Evolutionary conservation across 1,284 basidiomycete genomes (phyloP).

Genomic region (Xerocomus minutiporus): DNA sequence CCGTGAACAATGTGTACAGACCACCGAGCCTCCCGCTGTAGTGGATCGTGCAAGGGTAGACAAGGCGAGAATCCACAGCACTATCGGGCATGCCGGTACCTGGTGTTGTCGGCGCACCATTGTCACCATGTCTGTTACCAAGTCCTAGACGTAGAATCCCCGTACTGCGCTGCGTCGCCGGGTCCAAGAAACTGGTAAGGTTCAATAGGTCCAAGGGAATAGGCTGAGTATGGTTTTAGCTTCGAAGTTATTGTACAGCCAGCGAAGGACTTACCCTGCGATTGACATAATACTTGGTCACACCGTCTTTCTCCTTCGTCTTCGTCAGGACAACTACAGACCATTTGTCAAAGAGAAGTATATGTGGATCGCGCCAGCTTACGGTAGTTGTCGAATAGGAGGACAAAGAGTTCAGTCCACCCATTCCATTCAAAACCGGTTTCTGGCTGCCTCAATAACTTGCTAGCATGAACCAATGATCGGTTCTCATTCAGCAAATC

Average conservation of each 20-base stretch:
- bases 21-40: slow-evolving; percentile 83
- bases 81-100: slow-evolving; percentile 31
- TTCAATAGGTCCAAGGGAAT: slow-evolving; percentile 86
- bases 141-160: slow-evolving; percentile 55
- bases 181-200: slow-evolving; percentile 75
- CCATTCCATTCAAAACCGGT: slow-evolving; percentile 75
- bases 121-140: slow-evolving; percentile 37
- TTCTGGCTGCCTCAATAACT: slow-evolving; percentile 79
- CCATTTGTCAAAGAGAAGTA: slow-evolving; percentile 7
- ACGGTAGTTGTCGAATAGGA: slow-evolving; percentile 94
- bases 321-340: slow-evolving; percentile 82
- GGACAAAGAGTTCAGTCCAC: slow-evolving; percentile 82
- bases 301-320: slow-evolving; percentile 65
- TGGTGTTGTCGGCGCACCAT: slow-evolving; percentile 33
- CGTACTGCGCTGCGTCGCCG: slow-evolving; percentile 59
- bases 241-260: neutral
- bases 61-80: slow-evolving; percentile 58
- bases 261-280: slow-evolving; percentile 57
- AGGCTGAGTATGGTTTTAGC: slow-evolving; percentile 47
- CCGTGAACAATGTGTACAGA: slow-evolving; percentile 80
- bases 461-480: slow-evolving; percentile 78
- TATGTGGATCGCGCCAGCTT: slow-evolving; percentile 30
- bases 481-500: slow-evolving; percentile 81
- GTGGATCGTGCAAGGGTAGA: slow-evolving; percentile 82
- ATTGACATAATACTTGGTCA: slow-evolving; percentile 75